Evolutionary conservation across 306 rosid genomes (phyloP), one percentile per base, ranked within the genome.

Genomic region (Trichosanthes cucumerina): DNA sequence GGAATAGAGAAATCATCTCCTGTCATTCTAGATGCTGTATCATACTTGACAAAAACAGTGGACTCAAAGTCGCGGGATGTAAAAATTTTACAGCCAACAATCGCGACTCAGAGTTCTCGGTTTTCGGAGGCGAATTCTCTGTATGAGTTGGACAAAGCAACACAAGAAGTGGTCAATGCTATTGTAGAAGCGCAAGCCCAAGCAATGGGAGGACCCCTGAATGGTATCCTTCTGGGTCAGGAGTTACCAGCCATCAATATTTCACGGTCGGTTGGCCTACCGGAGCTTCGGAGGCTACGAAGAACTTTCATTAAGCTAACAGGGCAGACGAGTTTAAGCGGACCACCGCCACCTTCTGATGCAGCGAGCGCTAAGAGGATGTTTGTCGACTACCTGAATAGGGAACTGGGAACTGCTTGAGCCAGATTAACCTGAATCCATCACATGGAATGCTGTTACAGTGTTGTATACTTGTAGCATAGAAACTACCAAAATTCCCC

Each of bases 261-360:
- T 49, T 83, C 93, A 4, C 84, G 91, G 80, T 70, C 93, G 7
- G 90, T 92, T 49, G 97, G 92, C 74, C 83, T 95, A 72, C 99
- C 96, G 0, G 97, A 92, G 88, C 99, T 92, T 76, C 93, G 96
- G 0, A 82, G 99, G 82, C 83, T 95, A 81, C 83, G 93, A 5
- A 82, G 91, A 2, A 95, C 98, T 71, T 95, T 96, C 86, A 88
- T 90, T 11, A 95, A 92, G 72, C 83, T 95, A 81, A 92, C 96
- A 6, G 97, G 97, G 79, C 99, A 96, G 78, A 92, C 99, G 0
- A 96, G 98, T 83, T 87, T 96, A 83, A 95, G 99, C 21, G 99
- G 97, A 15, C 87, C 78, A 0, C 96, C 99, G 0, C 97, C 97
- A 36, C 96, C 99, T 75, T 88, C 93, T 65, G 97, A 95, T 84